These are phyloP conservation scores for Santalum album DNA, from an alignment of 164 flowering plant species.

Conservation along the genomic window DNA sequence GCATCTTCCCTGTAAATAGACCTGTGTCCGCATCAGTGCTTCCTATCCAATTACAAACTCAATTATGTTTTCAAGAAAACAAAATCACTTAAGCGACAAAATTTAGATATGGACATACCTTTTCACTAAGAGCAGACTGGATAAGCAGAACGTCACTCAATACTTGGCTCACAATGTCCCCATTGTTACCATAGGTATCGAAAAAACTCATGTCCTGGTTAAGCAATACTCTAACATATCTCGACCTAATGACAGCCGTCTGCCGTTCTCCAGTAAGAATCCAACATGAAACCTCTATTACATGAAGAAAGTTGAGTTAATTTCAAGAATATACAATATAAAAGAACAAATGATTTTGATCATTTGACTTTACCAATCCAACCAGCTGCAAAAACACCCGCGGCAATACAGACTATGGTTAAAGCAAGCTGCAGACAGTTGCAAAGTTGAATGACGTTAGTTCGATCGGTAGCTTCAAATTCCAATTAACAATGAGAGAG, in stretches of 20 bases:
- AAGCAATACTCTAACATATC: conserved; percentile 87
- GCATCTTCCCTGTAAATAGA: no score
- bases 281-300: conserved; percentile 98
- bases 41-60: neutral
- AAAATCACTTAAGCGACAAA: neutral
- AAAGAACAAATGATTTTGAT: neutral
- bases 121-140: conserved; percentile 98
- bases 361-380: conserved; percentile 78
- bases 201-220: conserved; percentile 98
- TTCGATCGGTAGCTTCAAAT: no score
- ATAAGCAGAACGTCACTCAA: conserved; percentile 92
- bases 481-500: no score
- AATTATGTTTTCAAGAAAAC: neutral
- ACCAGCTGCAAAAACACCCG: conserved; percentile 84
- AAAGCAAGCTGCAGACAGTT: conserved; percentile 66
- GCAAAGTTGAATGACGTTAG: neutral
- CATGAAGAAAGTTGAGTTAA: conserved; percentile 14
- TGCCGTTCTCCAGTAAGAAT: conserved; percentile 97
- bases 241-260: conserved; percentile 97
- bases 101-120: conserved; percentile 37
- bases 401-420: conserved; percentile 66
- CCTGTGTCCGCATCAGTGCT: no score
- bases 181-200: conserved; percentile 95
- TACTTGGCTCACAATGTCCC: conserved; percentile 99
- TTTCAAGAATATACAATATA: neutral